Evolutionary conservation across 441 rosid genomes (phyloP).

Genomic region (Pelargonium citronellum): DNA sequence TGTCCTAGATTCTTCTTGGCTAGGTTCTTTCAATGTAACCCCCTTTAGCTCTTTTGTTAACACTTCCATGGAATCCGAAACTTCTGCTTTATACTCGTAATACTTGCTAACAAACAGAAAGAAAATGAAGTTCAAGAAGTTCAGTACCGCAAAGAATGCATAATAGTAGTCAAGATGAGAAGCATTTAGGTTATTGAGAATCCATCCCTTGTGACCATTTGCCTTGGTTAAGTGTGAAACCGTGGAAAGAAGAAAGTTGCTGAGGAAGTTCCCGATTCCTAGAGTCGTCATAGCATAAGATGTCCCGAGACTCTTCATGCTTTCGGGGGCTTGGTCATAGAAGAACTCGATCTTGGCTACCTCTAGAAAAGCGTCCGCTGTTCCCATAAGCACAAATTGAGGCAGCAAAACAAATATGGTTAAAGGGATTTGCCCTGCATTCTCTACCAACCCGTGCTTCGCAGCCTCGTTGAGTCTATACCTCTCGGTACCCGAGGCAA

Average conservation of each 20-base stretch:
- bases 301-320: conserved; percentile 89
- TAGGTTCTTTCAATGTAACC: conserved; percentile 15
- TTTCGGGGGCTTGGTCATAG: conserved; percentile 89
- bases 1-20: conserved; percentile 15
- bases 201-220: conserved; percentile 61
- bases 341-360: conserved; percentile 82
- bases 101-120: conserved; percentile 55
- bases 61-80: conserved; percentile 53
- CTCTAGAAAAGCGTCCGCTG: conserved; percentile 71
- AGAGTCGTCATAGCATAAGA: conserved; percentile 50
- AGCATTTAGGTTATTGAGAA: conserved; percentile 67
- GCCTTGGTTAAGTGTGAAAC: conserved; percentile 49
- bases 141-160: conserved; percentile 58
- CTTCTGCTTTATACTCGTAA: conserved; percentile 75
- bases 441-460: conserved; percentile 46
- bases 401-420: conserved; percentile 70
- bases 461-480: conserved; percentile 49
- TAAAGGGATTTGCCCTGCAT: conserved; percentile 45
- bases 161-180: conserved; percentile 83
- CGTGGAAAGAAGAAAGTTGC: conserved; percentile 64
- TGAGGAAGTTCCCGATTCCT: conserved; percentile 64
- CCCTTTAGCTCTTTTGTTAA: conserved; percentile 46
- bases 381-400: conserved; percentile 75
- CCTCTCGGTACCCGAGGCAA: conserved; percentile 50
- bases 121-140: conserved; percentile 52